Conservation (phyloP, 2,329 filamentous ascomycete genomes). For the Monascus ruber region DNA sequence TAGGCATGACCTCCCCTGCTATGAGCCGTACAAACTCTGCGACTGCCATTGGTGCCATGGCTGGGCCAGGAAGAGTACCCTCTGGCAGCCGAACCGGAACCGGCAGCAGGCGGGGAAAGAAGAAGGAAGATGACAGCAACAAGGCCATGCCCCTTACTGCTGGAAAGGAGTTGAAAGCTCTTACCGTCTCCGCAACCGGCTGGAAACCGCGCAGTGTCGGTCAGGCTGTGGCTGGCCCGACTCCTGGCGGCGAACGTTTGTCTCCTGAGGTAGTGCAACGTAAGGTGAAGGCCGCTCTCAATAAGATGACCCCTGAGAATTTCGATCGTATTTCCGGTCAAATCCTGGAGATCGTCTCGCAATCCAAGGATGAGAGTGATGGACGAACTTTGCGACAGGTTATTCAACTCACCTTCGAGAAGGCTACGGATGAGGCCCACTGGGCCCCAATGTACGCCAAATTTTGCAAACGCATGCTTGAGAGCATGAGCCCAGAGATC, state of each 20-base stretch:
- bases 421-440: conserved; percentile 95
- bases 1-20: conserved; percentile 50
- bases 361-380: conserved; percentile 91
- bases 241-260: conserved; percentile 47
- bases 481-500: conserved; percentile 88
- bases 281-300: conserved; percentile 95
- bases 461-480: conserved; percentile 95
- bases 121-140: conserved; percentile 53
- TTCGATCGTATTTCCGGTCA: conserved; percentile 93
- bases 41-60: conserved; percentile 41
- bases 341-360: conserved; percentile 81
- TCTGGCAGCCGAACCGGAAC: conserved; percentile 37
- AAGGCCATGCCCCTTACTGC: conserved; percentile 88
- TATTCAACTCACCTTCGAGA: conserved; percentile 98
- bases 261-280: conserved; percentile 90
- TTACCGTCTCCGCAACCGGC: conserved; percentile 59
- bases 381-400: conserved; percentile 92
- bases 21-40: conserved; percentile 56
- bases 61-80: conserved; percentile 60
- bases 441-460: conserved; percentile 99
- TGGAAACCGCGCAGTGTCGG: conserved; percentile 79
- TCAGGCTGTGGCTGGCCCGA: conserved; percentile 34
- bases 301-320: conserved; percentile 99
- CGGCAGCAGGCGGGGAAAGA: conserved; percentile 43
- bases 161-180: conserved; percentile 68